Conservation (phyloP, 257 asterid species). For the Plantago elongata region DNA sequence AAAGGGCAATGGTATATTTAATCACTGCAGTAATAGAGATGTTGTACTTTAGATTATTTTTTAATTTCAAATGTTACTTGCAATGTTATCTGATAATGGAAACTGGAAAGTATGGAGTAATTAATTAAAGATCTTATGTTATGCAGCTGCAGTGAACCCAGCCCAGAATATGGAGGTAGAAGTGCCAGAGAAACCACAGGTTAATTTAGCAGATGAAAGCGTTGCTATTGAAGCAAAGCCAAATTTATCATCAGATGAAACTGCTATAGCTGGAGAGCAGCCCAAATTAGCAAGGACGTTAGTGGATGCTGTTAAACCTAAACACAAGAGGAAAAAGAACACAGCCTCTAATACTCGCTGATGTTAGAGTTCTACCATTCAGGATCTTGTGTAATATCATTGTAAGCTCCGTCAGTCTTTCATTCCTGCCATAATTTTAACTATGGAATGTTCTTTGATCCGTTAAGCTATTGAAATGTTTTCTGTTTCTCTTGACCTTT, state of each 20-base stretch:
- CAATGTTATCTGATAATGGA: background rate
- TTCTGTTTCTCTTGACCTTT: too few species aligned
- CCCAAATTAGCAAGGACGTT: conserved; percentile 44
- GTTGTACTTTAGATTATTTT: background rate
- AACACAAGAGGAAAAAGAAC: conserved; percentile 69
- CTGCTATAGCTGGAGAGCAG: conserved; percentile 23
- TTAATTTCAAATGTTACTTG: background rate
- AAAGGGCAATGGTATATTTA: background rate
- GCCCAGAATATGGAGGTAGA: conserved; percentile 30
- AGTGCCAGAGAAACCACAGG: conserved; percentile 22
- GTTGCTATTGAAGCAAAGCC: conserved; percentile 23
- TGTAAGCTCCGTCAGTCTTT: background rate
- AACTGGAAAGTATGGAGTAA: background rate
- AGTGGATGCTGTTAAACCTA: conserved; percentile 82
- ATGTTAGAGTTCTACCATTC: conserved; percentile 28
- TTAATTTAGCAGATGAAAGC: conserved; percentile 22
- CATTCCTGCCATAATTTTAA: background rate
- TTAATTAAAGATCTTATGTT: conserved; percentile 14
- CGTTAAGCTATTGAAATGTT: too few species aligned
- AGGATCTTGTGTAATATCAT: background rate
- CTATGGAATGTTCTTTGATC: too few species aligned
- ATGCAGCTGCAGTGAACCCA: conserved; percentile 39
- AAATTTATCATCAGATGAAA: conserved; percentile 30
- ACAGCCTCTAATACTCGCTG: conserved; percentile 26
- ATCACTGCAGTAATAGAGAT: background rate